phyloP scores from a whole-genome alignment of 108 stramenopile genomes.

The Conticribra weissflogii region DNA sequence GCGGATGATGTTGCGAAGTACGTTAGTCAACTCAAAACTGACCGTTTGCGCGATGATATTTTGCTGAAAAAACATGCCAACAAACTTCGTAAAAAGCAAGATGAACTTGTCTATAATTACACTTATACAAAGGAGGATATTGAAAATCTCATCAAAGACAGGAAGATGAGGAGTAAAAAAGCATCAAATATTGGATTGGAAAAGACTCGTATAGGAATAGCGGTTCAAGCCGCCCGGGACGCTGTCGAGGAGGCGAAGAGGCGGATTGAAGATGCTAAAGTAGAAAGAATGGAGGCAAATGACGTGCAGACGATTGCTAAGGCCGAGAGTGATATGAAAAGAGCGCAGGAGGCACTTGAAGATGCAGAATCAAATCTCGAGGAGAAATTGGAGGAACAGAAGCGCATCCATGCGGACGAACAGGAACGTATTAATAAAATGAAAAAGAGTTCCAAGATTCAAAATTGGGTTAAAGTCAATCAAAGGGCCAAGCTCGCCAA shows the following conservation, averaged over 20 bases:
- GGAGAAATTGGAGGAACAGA: slow-evolving; percentile 57
- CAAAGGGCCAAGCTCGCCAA: slow-evolving; percentile 73
- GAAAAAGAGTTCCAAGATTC: slow-evolving; percentile 59
- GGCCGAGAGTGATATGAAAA: slow-evolving; percentile 34
- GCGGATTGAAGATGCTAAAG: slow-evolving; percentile 62
- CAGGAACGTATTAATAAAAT: slow-evolving; percentile 61
- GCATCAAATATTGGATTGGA: slow-evolving; percentile 75
- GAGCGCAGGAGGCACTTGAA: slow-evolving; percentile 48
- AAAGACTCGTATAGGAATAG: slow-evolving; percentile 75
- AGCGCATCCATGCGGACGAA: slow-evolving; percentile 52
- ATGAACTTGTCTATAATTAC: slow-evolving; percentile 82
- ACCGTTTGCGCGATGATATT: slow-evolving; percentile 42
- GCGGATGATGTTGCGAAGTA: slow-evolving; percentile 72
- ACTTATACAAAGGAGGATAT: slow-evolving; percentile 85
- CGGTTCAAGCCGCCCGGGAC: slow-evolving; percentile 74
- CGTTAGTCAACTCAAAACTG: slow-evolving; percentile 65
- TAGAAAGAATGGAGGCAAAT: slow-evolving; percentile 47
- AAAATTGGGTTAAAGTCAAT: slow-evolving; percentile 88
- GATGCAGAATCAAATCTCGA: slow-evolving; percentile 55
- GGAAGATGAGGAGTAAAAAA: slow-evolving; percentile 70
- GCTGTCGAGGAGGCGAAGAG: slow-evolving; percentile 51
- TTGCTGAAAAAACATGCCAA: slow-evolving; percentile 72
- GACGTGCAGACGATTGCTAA: slow-evolving; percentile 34
- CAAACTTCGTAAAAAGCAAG: slow-evolving; percentile 73
- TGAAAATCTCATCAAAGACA: slow-evolving; percentile 64